phyloP scores from a whole-genome alignment of 164 flowering plant genomes.

The Cinnamomum chago region DNA sequence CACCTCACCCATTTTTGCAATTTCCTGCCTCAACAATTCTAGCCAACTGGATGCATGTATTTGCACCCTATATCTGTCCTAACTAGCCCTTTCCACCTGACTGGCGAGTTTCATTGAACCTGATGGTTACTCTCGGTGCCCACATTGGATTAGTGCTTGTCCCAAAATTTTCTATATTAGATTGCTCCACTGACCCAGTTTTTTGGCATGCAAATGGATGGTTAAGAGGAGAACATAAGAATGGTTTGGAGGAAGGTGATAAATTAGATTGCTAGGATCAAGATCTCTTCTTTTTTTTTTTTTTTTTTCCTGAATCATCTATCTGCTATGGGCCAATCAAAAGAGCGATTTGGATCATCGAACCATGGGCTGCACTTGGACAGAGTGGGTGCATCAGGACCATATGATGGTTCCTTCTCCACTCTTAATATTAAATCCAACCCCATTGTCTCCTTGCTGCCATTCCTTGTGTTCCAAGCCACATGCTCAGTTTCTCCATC shows the following conservation, averaged over 20 bases:
- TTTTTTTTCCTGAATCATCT: background rate
- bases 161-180: too few relatives aligned
- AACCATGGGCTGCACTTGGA: background rate
- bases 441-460: too few relatives aligned
- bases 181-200: background rate
- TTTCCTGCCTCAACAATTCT: background rate
- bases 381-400: background rate
- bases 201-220: background rate
- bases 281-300: background rate
- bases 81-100: background rate
- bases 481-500: background rate
- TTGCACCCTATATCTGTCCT: background rate
- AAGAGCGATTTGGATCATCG: background rate
- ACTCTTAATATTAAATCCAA: background rate
- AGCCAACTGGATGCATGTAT: background rate
- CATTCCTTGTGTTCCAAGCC: background rate
- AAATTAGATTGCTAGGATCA: background rate
- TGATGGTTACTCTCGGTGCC: too few relatives aligned
- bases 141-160: too few relatives aligned
- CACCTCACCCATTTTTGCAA: background rate
- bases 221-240: too few relatives aligned
- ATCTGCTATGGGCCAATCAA: background rate
- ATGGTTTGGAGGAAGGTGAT: background rate
- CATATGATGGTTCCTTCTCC: background rate
- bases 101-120: background rate